A percentile compares a stretch with the other conserved stretches of the same genome.
phyloP scores from a whole-genome alignment of 345 rosid species.

The Hypericum perforatum region DNA sequence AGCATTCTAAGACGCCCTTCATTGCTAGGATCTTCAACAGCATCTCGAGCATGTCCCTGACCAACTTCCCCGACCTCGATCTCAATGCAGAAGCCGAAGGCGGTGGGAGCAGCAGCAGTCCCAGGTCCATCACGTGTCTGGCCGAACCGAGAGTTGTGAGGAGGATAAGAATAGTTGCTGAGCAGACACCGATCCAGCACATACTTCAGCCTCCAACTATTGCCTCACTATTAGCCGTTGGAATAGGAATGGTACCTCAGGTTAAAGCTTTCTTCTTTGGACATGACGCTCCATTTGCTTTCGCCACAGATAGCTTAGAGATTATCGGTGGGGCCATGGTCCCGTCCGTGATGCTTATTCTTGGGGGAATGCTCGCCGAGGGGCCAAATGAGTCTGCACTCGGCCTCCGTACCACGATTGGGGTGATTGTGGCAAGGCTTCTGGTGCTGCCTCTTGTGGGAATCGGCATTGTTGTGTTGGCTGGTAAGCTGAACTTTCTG shows the following conservation, averaged over 20 bases:
- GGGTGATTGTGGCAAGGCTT: constrained; percentile 66
- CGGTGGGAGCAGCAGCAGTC: constrained; percentile 43
- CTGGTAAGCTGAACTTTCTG: constrained; percentile 46
- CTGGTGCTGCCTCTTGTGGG: constrained; percentile 76
- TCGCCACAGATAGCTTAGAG: constrained; percentile 72
- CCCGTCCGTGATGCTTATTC: constrained; percentile 94
- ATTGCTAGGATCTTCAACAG: constrained; percentile 61
- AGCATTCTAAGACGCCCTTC: constrained; percentile 72
- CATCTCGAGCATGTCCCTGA: constrained; percentile 37
- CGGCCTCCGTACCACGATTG: constrained; percentile 69
- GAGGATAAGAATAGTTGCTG: constrained; percentile 78
- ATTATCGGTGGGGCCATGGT: constrained; percentile 84
- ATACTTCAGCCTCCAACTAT: constrained; percentile 89
- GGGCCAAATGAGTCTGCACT: constrained; percentile 82
- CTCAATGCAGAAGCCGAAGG: constrained; percentile 23
- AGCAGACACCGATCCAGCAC: constrained; percentile 80
- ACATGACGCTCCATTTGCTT: constrained; percentile 69
- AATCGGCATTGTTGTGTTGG: constrained; percentile 53
- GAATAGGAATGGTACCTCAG: constrained; percentile 71
- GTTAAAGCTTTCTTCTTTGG: constrained; percentile 60
- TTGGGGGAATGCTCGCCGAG: constrained; percentile 90
- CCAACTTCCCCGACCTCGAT: constrained; percentile 50
- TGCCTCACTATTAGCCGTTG: constrained; percentile 73
- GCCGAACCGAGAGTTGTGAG: constrained; percentile 87
- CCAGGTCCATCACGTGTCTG: constrained; percentile 56